Evolutionary conservation across 1,284 basidiomycete genomes (phyloP), one percentile per base, ranked within the genome.

Genomic region (Ustilago trichophora): DNA sequence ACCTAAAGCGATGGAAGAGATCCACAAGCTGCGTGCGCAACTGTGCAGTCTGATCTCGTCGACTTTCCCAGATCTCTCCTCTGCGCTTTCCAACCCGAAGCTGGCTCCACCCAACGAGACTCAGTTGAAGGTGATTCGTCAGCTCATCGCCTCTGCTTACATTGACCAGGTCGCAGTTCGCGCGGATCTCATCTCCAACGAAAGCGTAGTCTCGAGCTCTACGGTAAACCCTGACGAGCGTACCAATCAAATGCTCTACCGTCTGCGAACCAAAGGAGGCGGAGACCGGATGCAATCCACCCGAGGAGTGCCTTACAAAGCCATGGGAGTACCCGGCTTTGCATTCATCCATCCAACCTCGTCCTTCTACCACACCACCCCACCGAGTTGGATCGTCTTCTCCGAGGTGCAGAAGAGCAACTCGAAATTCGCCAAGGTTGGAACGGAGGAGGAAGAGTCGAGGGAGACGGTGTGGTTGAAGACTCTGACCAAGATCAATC

Each of bases 1-100:
- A 54, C 86, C 86, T 1, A 98, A 98, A 86, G 92, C 93, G 0
- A 98, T 99, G 94, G 91, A 97, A 83, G 96, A 99, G 83, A 96
- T 98, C 35, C 94, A 95, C 82, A 98, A 98, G 82, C 85, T 99
- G n/a, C 88, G 94, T 33, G 86, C 88, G 0, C 96, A 91, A 87
- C 73, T 88, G 85, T 69, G 73, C 40, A 56, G 53, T 16, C 42
- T 80, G 18, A 73, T 80, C 26, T 41, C 57, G 3, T 60, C 72
- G 3, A 41, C 65, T 10, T 50, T 73, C 15, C 50, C 62, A 21
- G 37, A 48, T 7, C 49, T 56, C 0, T 32, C 62, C 3, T 38
- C 37, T 2, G 35, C 40, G 4, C 53, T 80, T 3, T 35, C 54
- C 7, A 57, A 73, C 25, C 71, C 76, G 6, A 40, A 57, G 24